These are phyloP conservation scores for Ceratocystis diversiconidia DNA, from an alignment of 2,329 filamentous ascomycete species.

Conservation along the genomic window DNA sequence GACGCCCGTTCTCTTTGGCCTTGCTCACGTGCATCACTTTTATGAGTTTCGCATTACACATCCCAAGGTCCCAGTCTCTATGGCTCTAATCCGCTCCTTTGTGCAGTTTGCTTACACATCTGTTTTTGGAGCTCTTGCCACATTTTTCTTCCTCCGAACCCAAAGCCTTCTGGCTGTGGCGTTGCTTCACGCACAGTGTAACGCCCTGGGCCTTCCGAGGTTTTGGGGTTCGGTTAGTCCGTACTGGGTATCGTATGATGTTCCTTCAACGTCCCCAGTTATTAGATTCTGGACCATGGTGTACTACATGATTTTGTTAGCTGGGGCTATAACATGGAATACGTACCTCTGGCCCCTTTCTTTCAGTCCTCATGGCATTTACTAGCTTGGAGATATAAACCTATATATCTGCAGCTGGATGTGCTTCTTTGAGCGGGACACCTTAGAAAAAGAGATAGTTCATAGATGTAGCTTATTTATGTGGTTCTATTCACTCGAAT, in stretches of 20 bases:
- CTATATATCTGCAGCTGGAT: too few relatives aligned
- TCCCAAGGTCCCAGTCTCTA: constrained; percentile 48
- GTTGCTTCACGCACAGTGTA: constrained; percentile 75
- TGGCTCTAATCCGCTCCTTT: constrained; percentile 55
- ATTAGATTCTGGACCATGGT: constrained; percentile 48
- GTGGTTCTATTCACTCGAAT: too few relatives aligned
- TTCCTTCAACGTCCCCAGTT: constrained; percentile 20
- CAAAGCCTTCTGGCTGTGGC: constrained; percentile 67
- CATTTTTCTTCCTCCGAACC: constrained; percentile 75
- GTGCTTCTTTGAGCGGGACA: too few relatives aligned
- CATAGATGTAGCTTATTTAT: too few relatives aligned
- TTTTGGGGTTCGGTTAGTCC: constrained; percentile 66
- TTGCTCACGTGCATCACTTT: constrained; percentile 89
- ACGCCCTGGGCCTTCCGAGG: constrained; percentile 76
- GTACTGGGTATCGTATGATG: constrained; percentile 27
- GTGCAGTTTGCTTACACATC: constrained; percentile 86
- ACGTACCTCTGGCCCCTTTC: constrained; percentile 58
- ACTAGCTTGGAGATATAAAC: not conserved
- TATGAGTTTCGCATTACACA: constrained; percentile 83
- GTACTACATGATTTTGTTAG: constrained; percentile 66
- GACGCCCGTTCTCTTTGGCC: constrained; percentile 77
- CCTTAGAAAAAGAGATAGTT: too few relatives aligned
- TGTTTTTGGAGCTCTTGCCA: constrained; percentile 83
- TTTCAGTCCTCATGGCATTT: constrained; percentile 28
- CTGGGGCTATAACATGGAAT: constrained; percentile 59